These are phyloP conservation scores for Uronychia setigera DNA, from an alignment of 73 alveolate species.

Conservation along the genomic window DNA sequence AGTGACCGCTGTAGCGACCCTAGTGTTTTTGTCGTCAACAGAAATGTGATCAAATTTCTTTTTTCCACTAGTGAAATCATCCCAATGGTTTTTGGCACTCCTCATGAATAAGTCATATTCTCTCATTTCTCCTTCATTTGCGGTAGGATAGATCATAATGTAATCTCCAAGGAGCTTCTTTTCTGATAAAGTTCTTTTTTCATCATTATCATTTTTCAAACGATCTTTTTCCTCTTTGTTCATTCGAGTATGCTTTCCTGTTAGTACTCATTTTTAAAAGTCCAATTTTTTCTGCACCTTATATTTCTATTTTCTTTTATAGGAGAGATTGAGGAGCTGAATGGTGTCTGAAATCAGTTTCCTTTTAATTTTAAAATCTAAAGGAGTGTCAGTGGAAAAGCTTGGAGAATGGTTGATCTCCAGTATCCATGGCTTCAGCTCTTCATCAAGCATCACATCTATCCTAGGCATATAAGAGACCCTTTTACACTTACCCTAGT, in stretches of 20 bases:
- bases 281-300: not conserved
- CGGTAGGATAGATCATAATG: not conserved
- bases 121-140: not conserved
- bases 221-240: not conserved
- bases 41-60: not conserved
- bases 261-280: not conserved
- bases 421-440: conserved; percentile 71
- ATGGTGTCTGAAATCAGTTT: conserved; percentile 58
- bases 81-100: not conserved
- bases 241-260: not conserved
- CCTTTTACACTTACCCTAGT: conserved; percentile 44
- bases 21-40: not conserved
- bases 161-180: not conserved
- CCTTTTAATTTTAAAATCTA: conserved; percentile 61
- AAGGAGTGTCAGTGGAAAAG: conserved; percentile 76
- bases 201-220: not conserved
- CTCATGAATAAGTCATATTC: not conserved
- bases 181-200: not conserved
- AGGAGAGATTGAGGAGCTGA: conserved; percentile 43
- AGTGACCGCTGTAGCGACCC: not conserved
- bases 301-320: conserved; percentile 14
- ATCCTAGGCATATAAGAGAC: not conserved
- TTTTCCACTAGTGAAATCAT: not conserved
- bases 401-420: conserved; percentile 93
- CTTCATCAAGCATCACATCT: conserved; percentile 57